Conservation (phyloP, 306 rosid genomes). For the Dicorynia guianensis region DNA sequence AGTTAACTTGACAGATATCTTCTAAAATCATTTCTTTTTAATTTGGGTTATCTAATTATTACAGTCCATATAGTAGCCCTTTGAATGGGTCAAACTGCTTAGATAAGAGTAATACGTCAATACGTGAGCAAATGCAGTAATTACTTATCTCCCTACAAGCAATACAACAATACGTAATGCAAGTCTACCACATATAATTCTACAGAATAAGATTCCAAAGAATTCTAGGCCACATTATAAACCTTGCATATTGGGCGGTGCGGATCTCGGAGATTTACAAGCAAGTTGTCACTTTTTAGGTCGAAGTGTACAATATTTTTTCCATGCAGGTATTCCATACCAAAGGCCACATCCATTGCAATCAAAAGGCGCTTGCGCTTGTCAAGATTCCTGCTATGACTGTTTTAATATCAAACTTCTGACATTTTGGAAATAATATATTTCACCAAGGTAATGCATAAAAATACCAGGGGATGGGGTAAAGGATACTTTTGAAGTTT, state of each 20-base stretch:
- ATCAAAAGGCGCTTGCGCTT: slow-evolving; percentile 85
- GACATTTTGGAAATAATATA: slow-evolving; percentile 13
- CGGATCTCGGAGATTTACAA: slow-evolving; percentile 92
- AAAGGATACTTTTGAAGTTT: neutral
- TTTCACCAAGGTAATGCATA: slow-evolving; percentile 22
- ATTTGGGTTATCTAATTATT: slow-evolving; percentile 7
- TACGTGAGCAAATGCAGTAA: slow-evolving; percentile 6
- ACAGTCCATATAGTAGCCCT: slow-evolving; percentile 16
- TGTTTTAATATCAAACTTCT: slow-evolving; percentile 27
- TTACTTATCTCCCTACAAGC: slow-evolving; percentile 13
- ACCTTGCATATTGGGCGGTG: slow-evolving; percentile 98
- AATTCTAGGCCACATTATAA: slow-evolving; percentile 25
- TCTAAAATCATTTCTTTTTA: neutral
- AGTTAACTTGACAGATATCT: slow-evolving; percentile 13
- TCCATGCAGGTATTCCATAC: slow-evolving; percentile 96
- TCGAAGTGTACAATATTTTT: slow-evolving; percentile 96
- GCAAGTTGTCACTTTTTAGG: slow-evolving; percentile 94
- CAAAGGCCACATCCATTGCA: slow-evolving; percentile 97
- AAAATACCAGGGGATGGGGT: neutral
- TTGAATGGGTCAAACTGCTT: slow-evolving; percentile 13
- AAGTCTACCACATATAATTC: slow-evolving; percentile 23
- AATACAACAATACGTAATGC: slow-evolving; percentile 6
- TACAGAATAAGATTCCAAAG: slow-evolving; percentile 26
- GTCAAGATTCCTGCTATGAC: slow-evolving; percentile 73
- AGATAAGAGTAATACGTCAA: slow-evolving; percentile 11